Evolutionary conservation across 768 basidiomycete genomes (phyloP), one percentile per base, ranked within the genome.

Genomic region (Nidularia pulvinata): DNA sequence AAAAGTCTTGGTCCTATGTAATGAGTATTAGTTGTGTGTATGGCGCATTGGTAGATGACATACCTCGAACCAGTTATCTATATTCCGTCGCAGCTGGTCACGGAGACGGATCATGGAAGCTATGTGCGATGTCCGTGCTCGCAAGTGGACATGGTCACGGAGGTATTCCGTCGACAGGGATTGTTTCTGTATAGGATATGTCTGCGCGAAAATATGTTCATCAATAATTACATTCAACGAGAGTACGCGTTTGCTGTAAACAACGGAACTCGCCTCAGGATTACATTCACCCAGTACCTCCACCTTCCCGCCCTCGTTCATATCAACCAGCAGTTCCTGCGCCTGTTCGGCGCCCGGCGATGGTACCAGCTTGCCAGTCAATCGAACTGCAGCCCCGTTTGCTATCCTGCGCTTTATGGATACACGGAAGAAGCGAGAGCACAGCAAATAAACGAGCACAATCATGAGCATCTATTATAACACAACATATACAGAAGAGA

Each of bases 181-280:
- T 68, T 98, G 86, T 67, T 97, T 98, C 69, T 95, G 95, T 49
- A 97, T 93, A 0, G 94, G 94, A 68, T 96, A 98, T 46, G 71
- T 72, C 94, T 94, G 35, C 33, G 53, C n/a, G 33, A 33, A 16
- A 44, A 51, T 42, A 47, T 39, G 32, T 16, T 32, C 10, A 16
- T 48, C 4, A 2, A 36, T n/a, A 22, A 34, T 22, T 25, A 36
- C 25, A 34, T 30, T 45, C 16, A 19, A 37, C 36, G 44, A 22
- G 19, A 19, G 19, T 19, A 19, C 19, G 19, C 19, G 19, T 19
- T 19, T 19, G 19, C 19, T 19, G 14, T 43, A 22, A 49, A 50
- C 42, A 32, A 39, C 33, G 46, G 33, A 46, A 55, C 69, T 32
- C 16, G 79, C 78, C 49, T 77, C 73, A 10, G 77, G 74, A 61